Conservation (phyloP, 2,329 filamentous ascomycete species). For the Aspergillus pseudoglaucus region DNA sequence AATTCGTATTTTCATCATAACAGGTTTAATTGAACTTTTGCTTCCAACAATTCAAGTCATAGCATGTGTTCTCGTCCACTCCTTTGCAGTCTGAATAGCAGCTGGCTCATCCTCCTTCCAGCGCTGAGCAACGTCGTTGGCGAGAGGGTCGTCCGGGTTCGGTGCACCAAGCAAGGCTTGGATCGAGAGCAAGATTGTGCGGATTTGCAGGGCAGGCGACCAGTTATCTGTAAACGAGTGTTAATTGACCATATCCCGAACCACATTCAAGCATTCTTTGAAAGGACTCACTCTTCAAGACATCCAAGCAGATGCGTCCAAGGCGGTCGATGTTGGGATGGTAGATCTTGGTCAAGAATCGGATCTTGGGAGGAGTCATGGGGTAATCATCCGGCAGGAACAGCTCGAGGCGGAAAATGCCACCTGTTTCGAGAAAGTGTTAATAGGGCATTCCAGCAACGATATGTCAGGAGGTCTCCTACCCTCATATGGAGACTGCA, state of each 20-base stretch:
- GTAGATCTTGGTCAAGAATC: constrained; percentile 98
- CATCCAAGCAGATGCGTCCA: constrained; percentile 92
- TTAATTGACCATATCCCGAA: constrained; percentile 8
- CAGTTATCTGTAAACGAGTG: constrained; percentile 67
- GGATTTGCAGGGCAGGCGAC: constrained; percentile 95
- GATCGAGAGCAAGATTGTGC: constrained; percentile 97
- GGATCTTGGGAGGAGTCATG: constrained; percentile 97
- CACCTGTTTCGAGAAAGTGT: constrained; percentile 43
- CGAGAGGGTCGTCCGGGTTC: constrained; percentile 96
- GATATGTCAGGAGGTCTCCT: constrained; percentile 4
- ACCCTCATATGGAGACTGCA: constrained; percentile 94
- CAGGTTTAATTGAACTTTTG: constrained; percentile 4
- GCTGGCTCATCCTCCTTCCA: constrained; percentile 96
- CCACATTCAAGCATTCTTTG: not conserved
- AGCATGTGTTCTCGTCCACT: constrained; percentile 86
- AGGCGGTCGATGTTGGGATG: constrained; percentile 98
- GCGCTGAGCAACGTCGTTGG: constrained; percentile 92
- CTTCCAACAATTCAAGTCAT: constrained; percentile 36
- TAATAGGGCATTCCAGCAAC: not conserved
- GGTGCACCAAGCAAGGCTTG: constrained; percentile 92
- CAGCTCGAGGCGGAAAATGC: constrained; percentile 92
- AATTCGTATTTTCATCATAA: constrained; percentile 10
- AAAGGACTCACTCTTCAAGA: constrained; percentile 73
- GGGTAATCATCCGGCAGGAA: constrained; percentile 98
- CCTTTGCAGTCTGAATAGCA: constrained; percentile 83